Evolutionary conservation across 257 asterid genomes (phyloP).

Genomic region (Craterostigma plantagineum): DNA sequence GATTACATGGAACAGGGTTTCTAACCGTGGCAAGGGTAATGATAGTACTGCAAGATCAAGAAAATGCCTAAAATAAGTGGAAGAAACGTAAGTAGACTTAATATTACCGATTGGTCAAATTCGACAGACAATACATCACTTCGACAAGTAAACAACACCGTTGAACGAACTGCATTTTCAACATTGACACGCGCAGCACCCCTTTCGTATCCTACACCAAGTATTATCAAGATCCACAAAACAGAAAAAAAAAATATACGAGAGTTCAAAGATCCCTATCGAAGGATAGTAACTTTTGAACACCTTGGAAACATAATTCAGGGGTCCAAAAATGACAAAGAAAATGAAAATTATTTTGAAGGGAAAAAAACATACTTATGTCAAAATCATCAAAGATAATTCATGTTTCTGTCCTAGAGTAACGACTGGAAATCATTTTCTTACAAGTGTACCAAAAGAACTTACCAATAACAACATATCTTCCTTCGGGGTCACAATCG

Average conservation of each 20-base stretch:
- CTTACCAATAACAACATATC: constrained; percentile 54
- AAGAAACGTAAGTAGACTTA: background rate
- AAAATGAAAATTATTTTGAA: too few relatives aligned
- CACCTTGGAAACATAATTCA: too few relatives aligned
- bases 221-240: too few relatives aligned
- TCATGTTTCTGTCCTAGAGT: background rate
- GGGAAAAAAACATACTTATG: too few relatives aligned
- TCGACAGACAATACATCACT: constrained; percentile 68
- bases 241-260: too few relatives aligned
- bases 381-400: background rate
- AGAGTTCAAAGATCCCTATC: background rate
- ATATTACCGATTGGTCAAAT: constrained; percentile 40
- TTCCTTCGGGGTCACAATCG: constrained; percentile 45
- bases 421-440: background rate
- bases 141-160: constrained; percentile 45
- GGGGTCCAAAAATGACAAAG: too few relatives aligned
- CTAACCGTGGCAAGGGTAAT: too few relatives aligned
- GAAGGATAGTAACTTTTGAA: background rate
- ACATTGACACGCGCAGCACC: constrained; percentile 60
- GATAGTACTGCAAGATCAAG: too few relatives aligned
- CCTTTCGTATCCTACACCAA: constrained; percentile 46
- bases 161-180: constrained; percentile 40
- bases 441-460: constrained; percentile 12
- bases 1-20: too few relatives aligned
- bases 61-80: too few relatives aligned